Evolutionary conservation across 352 stramenopile genomes (phyloP).

Genomic region (Globisporangium paddicum): DNA sequence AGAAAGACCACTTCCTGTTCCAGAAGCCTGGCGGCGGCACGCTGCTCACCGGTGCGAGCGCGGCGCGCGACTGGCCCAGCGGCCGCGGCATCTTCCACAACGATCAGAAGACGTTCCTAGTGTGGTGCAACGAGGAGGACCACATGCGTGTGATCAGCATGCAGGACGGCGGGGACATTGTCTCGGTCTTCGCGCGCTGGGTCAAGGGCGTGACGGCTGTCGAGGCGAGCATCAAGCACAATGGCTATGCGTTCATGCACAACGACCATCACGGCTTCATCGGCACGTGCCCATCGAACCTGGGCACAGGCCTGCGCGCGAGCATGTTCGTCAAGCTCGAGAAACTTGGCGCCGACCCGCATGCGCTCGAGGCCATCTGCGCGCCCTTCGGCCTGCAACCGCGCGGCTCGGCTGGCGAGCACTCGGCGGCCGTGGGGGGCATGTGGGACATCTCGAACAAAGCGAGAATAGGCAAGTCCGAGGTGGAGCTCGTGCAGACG

Average conservation of each 20-base stretch:
- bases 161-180: slow-evolving; percentile 89
- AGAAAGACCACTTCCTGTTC: slow-evolving; percentile 90
- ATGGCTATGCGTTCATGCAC: slow-evolving; percentile 82
- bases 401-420: slow-evolving; percentile 74
- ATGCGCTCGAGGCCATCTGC: slow-evolving; percentile 68
- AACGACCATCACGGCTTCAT: slow-evolving; percentile 86
- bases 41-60: slow-evolving; percentile 74
- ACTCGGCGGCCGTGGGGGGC: slow-evolving; percentile 70
- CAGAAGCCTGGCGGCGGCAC: slow-evolving; percentile 89
- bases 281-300: slow-evolving; percentile 81
- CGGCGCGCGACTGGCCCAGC: slow-evolving; percentile 89
- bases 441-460: slow-evolving; percentile 95
- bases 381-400: slow-evolving; percentile 76
- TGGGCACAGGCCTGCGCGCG: slow-evolving; percentile 78
- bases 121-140: slow-evolving; percentile 88
- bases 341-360: slow-evolving; percentile 63
- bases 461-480: slow-evolving; percentile 90
- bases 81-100: slow-evolving; percentile 92
- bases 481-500: slow-evolving; percentile 93
- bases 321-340: slow-evolving; percentile 85
- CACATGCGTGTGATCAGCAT: slow-evolving; percentile 89
- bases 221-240: slow-evolving; percentile 76
- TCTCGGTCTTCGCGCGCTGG: slow-evolving; percentile 87
- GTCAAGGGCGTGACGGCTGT: slow-evolving; percentile 78
- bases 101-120: slow-evolving; percentile 86